These are phyloP conservation scores for Dicorynia guianensis DNA, from an alignment of 306 rosid genomes.

Conservation along the genomic window DNA sequence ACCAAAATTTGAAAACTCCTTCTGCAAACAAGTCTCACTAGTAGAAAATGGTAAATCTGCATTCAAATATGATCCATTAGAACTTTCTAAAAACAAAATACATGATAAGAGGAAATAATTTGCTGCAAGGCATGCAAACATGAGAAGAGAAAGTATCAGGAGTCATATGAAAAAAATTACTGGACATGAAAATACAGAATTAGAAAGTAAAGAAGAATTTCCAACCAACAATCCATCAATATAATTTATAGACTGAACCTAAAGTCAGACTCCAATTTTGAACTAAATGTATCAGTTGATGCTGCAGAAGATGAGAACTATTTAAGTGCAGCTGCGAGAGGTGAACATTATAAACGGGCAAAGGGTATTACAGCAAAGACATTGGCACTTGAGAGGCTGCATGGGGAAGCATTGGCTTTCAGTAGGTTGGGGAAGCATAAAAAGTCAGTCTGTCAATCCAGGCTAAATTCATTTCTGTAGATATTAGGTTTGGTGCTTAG, in stretches of 20 bases:
- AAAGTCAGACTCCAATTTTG: not conserved
- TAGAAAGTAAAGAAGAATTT: conserved; percentile 10
- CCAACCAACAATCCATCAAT: conserved; percentile 13
- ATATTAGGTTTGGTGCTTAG: not conserved
- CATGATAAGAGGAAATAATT: conserved; percentile 5
- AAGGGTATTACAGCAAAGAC: conserved; percentile 1
- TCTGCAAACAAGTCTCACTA: conserved; percentile 63
- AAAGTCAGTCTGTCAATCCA: conserved; percentile 25
- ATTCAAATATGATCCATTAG: conserved; percentile 34
- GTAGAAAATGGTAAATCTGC: conserved; percentile 88
- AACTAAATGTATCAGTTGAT: conserved; percentile 13
- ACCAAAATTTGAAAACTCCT: conserved; percentile 80
- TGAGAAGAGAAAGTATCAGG: not conserved
- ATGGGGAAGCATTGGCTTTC: conserved; percentile 20
- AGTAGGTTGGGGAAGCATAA: not conserved
- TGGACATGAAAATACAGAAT: not conserved
- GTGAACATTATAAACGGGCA: not conserved
- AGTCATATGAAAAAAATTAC: conserved; percentile 5
- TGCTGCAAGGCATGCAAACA: conserved; percentile 9
- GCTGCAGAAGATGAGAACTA: not conserved
- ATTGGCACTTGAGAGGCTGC: not conserved
- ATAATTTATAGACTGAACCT: conserved; percentile 12
- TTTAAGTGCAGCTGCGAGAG: not conserved
- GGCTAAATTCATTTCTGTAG: conserved; percentile 7
- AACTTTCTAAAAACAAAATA: conserved; percentile 25